Base-by-base conservation (phyloP, 208 protist genomes). In the Sergeia podlipaevii region DNA sequence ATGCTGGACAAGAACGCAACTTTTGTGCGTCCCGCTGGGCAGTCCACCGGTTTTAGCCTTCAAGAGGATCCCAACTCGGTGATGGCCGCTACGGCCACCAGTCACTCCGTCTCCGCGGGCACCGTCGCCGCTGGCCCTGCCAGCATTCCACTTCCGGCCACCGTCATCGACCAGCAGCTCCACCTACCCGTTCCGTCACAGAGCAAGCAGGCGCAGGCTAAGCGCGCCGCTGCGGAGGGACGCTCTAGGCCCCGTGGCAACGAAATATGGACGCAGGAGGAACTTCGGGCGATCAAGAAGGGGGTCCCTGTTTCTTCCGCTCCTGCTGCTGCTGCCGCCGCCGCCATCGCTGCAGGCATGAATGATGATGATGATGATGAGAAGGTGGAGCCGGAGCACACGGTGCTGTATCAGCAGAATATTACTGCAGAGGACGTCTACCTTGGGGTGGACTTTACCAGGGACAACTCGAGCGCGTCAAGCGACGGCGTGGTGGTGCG, bases 391-490 rank as follows among this genome's bases (percentile, higher is more conserved):
- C 85, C 89, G 3, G 55, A 51, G 43, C 68, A 96, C 57, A 66
- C 55, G 26, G 77, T 96, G 55, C 54, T 96, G 45, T 80, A 89
- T 46, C 77, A 91, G 55, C 81, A 96, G 64, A 69, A 62, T 7
- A 48, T 93, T 26, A 77, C 75, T 2, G 79, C 86, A 1, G 81
- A 96, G 65, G 89, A 96, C 47, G 65, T 91, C 2, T 96, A 89
- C 56, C 70, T 96, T 4, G 81, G 79, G 23, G 62, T 93, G 13
- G 89, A 93, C 70, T 71, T 81, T 26, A 83, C 67, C 10, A 74
- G 73, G 39, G 66, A 83, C 48, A 57, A 50, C 18, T 71, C 69
- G 39, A 76, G 64, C 23, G 77, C 71, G 36, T 47, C 63, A 10
- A 84, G 77, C 41, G 77, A 89, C 34, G 84, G 75, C 0, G 77